phyloP scores from a whole-genome alignment of 2,329 filamentous ascomycete species.

The Alternaria arbusti region DNA sequence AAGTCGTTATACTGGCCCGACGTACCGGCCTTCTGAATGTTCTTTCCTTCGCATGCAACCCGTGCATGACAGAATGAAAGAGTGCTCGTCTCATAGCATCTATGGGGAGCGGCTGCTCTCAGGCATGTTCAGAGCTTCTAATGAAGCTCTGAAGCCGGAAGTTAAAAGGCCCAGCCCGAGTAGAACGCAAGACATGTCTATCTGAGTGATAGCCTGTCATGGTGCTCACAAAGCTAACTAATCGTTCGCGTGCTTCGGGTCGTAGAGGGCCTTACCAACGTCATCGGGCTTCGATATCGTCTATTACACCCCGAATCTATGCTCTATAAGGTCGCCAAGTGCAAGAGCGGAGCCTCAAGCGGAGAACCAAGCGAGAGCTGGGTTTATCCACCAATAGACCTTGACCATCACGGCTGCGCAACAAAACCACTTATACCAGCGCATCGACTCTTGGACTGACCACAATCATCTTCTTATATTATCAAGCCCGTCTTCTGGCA shows the following conservation, averaged over 20 bases:
- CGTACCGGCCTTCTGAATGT: background rate
- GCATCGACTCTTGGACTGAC: background rate
- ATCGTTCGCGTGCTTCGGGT: background rate
- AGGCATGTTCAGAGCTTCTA: background rate
- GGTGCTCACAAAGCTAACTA: background rate
- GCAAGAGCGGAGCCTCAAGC: slow-evolving; percentile 13
- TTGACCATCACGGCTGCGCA: background rate
- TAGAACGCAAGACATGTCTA: background rate
- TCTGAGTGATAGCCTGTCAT: background rate
- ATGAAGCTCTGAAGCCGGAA: background rate
- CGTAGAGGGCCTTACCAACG: background rate
- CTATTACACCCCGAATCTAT: slow-evolving; percentile 9
- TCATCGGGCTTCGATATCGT: background rate
- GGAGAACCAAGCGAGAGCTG: background rate
- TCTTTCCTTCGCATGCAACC: background rate
- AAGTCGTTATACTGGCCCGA: background rate
- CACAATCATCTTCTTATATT: background rate
- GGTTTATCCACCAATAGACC: slow-evolving; percentile 19
- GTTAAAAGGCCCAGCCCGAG: background rate
- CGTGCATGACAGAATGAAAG: background rate
- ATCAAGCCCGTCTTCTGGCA: background rate
- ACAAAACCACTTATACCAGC: slow-evolving; percentile 5
- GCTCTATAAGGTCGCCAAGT: slow-evolving; percentile 4
- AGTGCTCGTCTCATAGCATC: background rate
- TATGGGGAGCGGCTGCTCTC: background rate